Evolutionary conservation across 305 asterid species (phyloP).

Genomic region (Fraxinus latifolia): DNA sequence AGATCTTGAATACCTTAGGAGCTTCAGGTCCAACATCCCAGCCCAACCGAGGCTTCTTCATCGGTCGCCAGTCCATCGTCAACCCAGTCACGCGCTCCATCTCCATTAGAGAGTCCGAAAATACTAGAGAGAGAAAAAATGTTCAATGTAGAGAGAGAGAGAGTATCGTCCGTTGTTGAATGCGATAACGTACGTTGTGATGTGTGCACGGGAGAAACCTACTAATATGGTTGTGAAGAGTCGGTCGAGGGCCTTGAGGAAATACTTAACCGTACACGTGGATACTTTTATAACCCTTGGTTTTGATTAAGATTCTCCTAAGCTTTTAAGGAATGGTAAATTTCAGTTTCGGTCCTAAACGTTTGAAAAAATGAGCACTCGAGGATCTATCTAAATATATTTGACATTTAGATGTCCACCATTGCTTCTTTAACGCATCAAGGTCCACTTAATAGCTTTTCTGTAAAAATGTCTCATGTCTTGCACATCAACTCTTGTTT

Average conservation of each 20-base stretch:
- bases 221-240: constrained; percentile 14
- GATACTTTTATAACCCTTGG: constrained; percentile 8
- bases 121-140: constrained; percentile 1
- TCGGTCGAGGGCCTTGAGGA: constrained; percentile 7
- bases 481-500: neutral
- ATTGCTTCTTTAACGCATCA: neutral
- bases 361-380: neutral
- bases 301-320: neutral
- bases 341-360: neutral
- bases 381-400: neutral
- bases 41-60: constrained; percentile 42
- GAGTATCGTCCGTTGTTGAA: neutral
- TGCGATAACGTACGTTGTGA: neutral
- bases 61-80: constrained; percentile 43
- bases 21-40: constrained; percentile 45
- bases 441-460: neutral
- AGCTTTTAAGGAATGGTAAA: neutral
- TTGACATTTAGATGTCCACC: neutral
- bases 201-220: constrained; percentile 18
- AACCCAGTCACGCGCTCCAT: constrained; percentile 46
- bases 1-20: constrained; percentile 25
- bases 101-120: constrained; percentile 29
- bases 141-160: constrained; percentile 11
- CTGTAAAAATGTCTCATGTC: neutral
- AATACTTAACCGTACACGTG: constrained; percentile 57